These are phyloP conservation scores for Groenewaldozyma sp. DNA, from an alignment of 1,139 yeast genomes.

Conservation along the genomic window DNA sequence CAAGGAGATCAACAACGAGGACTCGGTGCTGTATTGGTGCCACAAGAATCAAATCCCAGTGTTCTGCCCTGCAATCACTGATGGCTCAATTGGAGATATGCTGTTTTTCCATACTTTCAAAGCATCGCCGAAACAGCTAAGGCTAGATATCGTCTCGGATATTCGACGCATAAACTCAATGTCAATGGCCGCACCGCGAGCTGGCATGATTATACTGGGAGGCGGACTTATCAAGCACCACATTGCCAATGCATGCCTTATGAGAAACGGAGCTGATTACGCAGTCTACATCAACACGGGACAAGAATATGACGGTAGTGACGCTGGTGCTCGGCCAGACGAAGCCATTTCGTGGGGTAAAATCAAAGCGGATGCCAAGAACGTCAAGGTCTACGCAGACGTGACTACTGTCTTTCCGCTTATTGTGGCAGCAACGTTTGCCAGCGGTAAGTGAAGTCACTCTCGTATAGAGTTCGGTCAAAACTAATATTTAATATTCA, in stretches of 20 bases:
- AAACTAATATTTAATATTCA: background rate
- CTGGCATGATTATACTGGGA: constrained; percentile 94
- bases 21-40: constrained; percentile 96
- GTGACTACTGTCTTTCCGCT: constrained; percentile 94
- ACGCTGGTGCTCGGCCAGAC: constrained; percentile 98
- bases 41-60: constrained; percentile 93
- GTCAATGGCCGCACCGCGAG: constrained; percentile 91
- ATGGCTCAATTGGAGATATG: constrained; percentile 98
- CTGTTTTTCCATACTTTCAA: constrained; percentile 95
- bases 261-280: constrained; percentile 98
- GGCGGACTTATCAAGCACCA: constrained; percentile 97
- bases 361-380: constrained; percentile 85
- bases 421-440: constrained; percentile 96
- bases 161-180: constrained; percentile 82
- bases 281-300: constrained; percentile 97
- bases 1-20: constrained; percentile 86
- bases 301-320: constrained; percentile 97
- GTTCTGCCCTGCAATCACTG: constrained; percentile 95
- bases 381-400: constrained; percentile 90
- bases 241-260: constrained; percentile 92
- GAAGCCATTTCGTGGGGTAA: constrained; percentile 99
- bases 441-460: constrained; percentile 31
- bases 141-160: constrained; percentile 89
- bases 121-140: constrained; percentile 78
- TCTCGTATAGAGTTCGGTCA: background rate